A percentile compares a stretch with the other conserved stretches of the same genome.
These are phyloP conservation scores for Phytophthora cryptogea DNA, from an alignment of 352 stramenopile genomes.

Conservation along the genomic window DNA sequence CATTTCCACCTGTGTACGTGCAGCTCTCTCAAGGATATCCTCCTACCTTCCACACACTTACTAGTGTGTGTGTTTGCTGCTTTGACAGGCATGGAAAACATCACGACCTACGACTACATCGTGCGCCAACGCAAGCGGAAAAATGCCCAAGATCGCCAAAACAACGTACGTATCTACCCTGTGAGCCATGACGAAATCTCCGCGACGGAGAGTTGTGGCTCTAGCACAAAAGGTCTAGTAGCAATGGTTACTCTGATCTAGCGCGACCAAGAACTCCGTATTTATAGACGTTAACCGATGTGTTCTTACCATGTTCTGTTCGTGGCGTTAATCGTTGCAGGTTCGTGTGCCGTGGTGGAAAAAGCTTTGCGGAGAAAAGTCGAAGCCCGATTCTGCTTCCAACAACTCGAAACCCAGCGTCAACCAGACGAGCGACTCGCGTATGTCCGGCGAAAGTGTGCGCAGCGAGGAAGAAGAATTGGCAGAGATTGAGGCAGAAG, in stretches of 20 bases:
- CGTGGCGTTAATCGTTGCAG: conserved; percentile 16
- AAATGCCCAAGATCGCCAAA: conserved; percentile 62
- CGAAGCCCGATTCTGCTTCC: conserved; percentile 5
- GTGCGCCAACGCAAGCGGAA: conserved; percentile 81
- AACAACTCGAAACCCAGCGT: conserved; percentile 44
- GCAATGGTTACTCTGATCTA: conserved; percentile 6
- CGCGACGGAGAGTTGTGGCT: conserved; percentile 22
- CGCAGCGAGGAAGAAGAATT: conserved; percentile 70
- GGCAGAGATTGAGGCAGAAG: conserved; percentile 73
- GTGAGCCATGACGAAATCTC: conserved; percentile 29
- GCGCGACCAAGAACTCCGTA: conserved; percentile 17
- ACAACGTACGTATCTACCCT: conserved; percentile 75
- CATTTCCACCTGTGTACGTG: conserved; percentile 85
- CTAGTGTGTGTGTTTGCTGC: conserved; percentile 1
- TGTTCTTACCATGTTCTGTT: conserved; percentile 10
- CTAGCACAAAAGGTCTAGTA: conserved; percentile 17
- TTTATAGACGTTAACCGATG: conserved; percentile 31
- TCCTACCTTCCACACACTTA: background rate
- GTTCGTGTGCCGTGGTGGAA: conserved; percentile 42
- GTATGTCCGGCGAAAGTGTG: conserved; percentile 52
- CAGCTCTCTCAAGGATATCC: background rate
- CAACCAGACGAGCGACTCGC: conserved; percentile 62
- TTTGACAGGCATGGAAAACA: conserved; percentile 67
- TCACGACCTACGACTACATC: conserved; percentile 91
- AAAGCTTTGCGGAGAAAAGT: conserved; percentile 26